Conservation (phyloP, 768 basidiomycete species). For the Hygrophoropsis aurantiaca region DNA sequence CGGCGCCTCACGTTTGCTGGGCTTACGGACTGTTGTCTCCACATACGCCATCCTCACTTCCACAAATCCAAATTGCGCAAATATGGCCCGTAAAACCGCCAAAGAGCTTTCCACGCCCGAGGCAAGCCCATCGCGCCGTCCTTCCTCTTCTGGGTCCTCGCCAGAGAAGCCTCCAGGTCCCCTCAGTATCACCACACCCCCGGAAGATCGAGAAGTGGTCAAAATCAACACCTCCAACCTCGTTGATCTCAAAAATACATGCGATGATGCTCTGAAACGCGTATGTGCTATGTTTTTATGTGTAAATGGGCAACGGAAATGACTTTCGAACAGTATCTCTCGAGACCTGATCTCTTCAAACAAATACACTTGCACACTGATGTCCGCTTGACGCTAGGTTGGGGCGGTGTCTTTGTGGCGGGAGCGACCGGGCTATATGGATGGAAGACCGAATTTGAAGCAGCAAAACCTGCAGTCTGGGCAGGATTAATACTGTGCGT, state of each 20-base stretch:
- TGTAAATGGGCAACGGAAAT: not conserved
- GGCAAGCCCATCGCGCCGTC: constrained; percentile 20
- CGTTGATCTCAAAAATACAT: constrained; percentile 66
- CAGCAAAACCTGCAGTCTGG: constrained; percentile 79
- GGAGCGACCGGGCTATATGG: constrained; percentile 82
- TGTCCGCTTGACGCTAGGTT: constrained; percentile 83
- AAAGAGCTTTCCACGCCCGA: constrained; percentile 13
- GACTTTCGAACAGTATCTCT: constrained; percentile 61
- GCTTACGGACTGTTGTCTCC: too few species aligned
- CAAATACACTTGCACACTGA: constrained; percentile 88
- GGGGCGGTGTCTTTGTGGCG: constrained; percentile 82
- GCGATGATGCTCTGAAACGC: constrained; percentile 88
- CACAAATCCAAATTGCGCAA: not conserved
- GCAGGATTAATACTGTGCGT: constrained; percentile 77
- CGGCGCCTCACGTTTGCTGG: too few species aligned
- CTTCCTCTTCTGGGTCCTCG: constrained; percentile 19
- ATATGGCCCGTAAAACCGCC: constrained; percentile 22
- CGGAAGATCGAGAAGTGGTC: constrained; percentile 50
- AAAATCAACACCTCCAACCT: constrained; percentile 61
- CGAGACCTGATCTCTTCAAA: constrained; percentile 79
- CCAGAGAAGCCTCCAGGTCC: constrained; percentile 51
- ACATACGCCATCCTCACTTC: not conserved
- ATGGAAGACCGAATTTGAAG: constrained; percentile 86
- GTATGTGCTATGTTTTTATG: constrained; percentile 43
- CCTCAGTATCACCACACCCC: constrained; percentile 44